Conservation (phyloP, 2,329 filamentous ascomycete genomes). For the Cryphonectria nitschkei region DNA sequence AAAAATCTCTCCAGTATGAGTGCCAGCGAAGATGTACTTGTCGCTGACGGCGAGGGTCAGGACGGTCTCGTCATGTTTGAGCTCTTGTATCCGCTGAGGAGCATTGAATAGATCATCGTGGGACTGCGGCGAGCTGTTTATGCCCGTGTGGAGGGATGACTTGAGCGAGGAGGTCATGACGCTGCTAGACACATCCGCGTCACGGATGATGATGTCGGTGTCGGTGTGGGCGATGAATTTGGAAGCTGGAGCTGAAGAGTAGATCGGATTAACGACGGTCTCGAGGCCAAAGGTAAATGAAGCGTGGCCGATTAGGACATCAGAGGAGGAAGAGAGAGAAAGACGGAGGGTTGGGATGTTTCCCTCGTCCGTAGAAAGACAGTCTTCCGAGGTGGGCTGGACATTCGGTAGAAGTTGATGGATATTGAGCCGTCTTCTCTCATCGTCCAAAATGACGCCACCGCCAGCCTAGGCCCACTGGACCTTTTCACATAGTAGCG, state of each 20-base stretch:
- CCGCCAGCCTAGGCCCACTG: constrained; percentile 12
- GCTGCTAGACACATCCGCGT: not conserved
- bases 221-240: not conserved
- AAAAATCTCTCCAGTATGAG: constrained; percentile 90
- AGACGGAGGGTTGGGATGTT: not conserved
- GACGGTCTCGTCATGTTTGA: constrained; percentile 78
- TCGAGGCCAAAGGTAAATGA: not conserved
- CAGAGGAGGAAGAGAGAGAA: not conserved
- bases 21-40: constrained; percentile 85
- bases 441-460: constrained; percentile 17
- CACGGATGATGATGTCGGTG: not conserved
- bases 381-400: not conserved
- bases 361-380: not conserved
- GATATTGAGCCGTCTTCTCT: not conserved
- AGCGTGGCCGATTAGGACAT: not conserved
- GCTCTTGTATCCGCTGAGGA: constrained; percentile 73
- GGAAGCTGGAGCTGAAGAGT: not conserved
- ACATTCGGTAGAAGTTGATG: not conserved
- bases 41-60: constrained; percentile 82
- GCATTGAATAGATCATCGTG: constrained; percentile 27
- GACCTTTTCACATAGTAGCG: not conserved
- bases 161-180: not conserved
- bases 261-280: not conserved
- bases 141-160: not conserved
- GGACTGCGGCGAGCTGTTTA: constrained; percentile 19